Evolutionary conservation across 352 stramenopile species (phyloP), one percentile per base, ranked within the genome.

Genomic region (Globisporangium viniferum): DNA sequence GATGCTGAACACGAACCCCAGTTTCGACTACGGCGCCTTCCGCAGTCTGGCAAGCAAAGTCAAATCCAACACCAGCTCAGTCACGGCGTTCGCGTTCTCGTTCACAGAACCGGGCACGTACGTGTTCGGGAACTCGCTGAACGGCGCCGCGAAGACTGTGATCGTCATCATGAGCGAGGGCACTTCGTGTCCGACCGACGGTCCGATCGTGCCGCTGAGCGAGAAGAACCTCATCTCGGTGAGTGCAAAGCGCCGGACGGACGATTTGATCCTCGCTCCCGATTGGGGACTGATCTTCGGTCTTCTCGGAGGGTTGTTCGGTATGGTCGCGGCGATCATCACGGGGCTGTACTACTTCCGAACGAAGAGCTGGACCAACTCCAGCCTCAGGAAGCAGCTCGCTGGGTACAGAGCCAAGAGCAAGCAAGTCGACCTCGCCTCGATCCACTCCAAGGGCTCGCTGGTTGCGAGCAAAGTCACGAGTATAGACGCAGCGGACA

Each of bases 1-100:
- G 24, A 91, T 98, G 73, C 87, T 98, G 36, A 98, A 98, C 70
- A 97, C 92, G 4, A 98, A 98, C 59, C 75, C 81, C 6, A 86
- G 76, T 59, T 98, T 98, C 57, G 95, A 98, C 73, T 98, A 95
- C 54, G 86, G 86, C 18, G 77, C 77, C 5, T 98, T 98, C 69
- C 78, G 91, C 8, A 75, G 75, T 2, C 70, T 98, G 18, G 80
- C 80, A 4, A 70, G 80, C 2, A 86, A 82, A 49, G 68, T 92
- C 29, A 89, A 82, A 33, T 77, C 80, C 0, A 95, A 93, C 44
- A 27, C 66, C 1, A 81, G 74, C 9, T 76, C 72, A 0, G 81
- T 98, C 3, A 77, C 87, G 1, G 75, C 84, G 0, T 98, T 98
- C 69, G 88, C 87, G 0, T 97, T 97, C 62, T 91, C 92, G 2